These are phyloP conservation scores for Tetraselmis striata DNA, from an alignment of 139 green algal species.

Conservation along the genomic window DNA sequence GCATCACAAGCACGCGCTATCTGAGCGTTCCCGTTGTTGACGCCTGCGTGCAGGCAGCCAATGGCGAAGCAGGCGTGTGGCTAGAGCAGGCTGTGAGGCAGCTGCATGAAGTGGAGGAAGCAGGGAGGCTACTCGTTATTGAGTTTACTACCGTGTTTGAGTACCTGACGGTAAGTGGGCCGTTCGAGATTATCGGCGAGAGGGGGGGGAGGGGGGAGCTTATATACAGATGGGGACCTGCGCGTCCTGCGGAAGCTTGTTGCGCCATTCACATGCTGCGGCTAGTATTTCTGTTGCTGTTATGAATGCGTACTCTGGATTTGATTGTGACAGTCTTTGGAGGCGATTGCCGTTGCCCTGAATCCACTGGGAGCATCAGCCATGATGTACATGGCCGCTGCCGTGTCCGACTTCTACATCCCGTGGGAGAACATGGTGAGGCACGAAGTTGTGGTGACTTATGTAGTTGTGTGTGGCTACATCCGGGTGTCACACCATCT, in stretches of 20 bases:
- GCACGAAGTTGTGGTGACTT: not conserved
- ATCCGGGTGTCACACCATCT: too few relatives aligned
- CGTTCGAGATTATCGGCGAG: too few relatives aligned
- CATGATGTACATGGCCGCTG: constrained; percentile 94
- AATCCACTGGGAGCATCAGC: constrained; percentile 34
- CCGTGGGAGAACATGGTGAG: constrained; percentile 79
- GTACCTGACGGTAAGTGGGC: constrained; percentile 79
- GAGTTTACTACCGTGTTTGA: constrained; percentile 92
- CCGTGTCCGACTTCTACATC: constrained; percentile 96
- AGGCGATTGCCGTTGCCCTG: constrained; percentile 41
- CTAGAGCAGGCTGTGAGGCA: constrained; percentile 10
- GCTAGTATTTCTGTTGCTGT: too few relatives aligned
- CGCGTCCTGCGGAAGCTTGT: too few relatives aligned
- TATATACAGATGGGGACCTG: too few relatives aligned
- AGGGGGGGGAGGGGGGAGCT: too few relatives aligned
- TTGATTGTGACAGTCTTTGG: constrained; percentile 63
- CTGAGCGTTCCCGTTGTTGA: too few relatives aligned
- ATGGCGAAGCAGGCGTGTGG: not conserved
- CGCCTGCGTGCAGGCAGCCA: not conserved
- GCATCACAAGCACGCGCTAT: too few relatives aligned
- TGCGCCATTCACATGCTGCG: too few relatives aligned
- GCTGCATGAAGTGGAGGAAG: constrained; percentile 25
- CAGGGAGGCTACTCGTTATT: constrained; percentile 56
- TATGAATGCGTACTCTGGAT: too few relatives aligned
- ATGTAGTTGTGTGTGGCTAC: too few relatives aligned